Evolutionary conservation across 228 moss, liverwort and hornwort species (phyloP), one percentile per base, ranked within the genome.

Genomic region (Sphagnum fallax): DNA sequence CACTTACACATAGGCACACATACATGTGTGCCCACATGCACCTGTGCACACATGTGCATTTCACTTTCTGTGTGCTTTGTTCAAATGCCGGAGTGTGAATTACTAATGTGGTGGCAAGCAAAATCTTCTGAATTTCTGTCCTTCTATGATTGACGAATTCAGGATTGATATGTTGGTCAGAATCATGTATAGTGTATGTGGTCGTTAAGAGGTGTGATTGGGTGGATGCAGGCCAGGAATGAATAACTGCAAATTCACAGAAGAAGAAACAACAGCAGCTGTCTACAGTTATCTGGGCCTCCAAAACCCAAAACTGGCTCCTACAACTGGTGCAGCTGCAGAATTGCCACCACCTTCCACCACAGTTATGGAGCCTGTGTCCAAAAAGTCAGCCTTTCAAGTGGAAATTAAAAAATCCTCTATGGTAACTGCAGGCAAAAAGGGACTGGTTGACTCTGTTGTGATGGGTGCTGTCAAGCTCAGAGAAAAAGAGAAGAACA

Each of bases 231-330:
- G 96, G 92, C 89, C 89, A 18, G 86, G 81, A 51, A 77, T 92
- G 78, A 92, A 96, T 66, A 80, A 79, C 78, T 96, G 96, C 88
- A 92, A 89, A 75, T 84, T 71, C 50, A 60, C 66, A 47, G 92
- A 96, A 73, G 89, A 81, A 52, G 81, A 80, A 51, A 96, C 96
- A 64, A 92, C 91, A 70, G 82, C 82, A 48, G 96, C 86, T 50
- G 92, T 96, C 13, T 92, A 92, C 70, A 65, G 62, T 52, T 65
- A 74, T 18, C 82, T 92, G 67, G 92, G 96, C 47, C 74, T 79
- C 75, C 89, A 83, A 76, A 87, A 89, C 79, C 95, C 95, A 63
- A 76, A 81, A 69, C 70, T 76, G 70, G 52, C 79, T 73, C 78
- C 76, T 76, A 73, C 62, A 53, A 32, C 32, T 3, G 32, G 32